A percentile compares a stretch with the other conserved stretches of the same genome.
phyloP scores from a whole-genome alignment of 208 protist genomes.

The Dictyostelium gargantuum region DNA sequence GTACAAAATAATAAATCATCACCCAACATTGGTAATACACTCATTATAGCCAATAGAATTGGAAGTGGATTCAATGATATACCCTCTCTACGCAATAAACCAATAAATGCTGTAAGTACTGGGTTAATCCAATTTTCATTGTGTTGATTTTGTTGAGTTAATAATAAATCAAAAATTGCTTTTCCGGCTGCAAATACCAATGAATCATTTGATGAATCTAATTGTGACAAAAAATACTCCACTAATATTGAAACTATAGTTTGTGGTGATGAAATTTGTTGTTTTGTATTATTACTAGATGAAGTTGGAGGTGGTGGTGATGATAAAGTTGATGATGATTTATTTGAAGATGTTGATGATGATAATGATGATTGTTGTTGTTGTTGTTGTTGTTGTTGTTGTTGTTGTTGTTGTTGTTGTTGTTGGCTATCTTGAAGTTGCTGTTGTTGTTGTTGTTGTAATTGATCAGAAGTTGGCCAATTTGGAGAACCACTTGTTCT shows the following conservation, averaged over 20 bases:
- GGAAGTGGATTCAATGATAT: conserved; percentile 28
- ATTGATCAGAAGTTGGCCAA: not conserved
- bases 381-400: not conserved
- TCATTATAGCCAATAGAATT: conserved; percentile 33
- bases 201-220: conserved; percentile 1
- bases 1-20: conserved; percentile 39
- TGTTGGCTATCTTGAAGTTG: no score
- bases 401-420: not conserved
- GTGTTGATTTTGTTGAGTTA: conserved; percentile 52
- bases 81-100: conserved; percentile 18
- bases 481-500: not conserved
- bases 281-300: not conserved
- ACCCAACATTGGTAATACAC: conserved; percentile 37
- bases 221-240: not conserved
- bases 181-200: conserved; percentile 37
- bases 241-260: conserved; percentile 20
- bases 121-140: conserved; percentile 52
- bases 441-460: no score
- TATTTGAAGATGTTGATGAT: not conserved
- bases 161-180: conserved; percentile 17
- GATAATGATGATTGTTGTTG: not conserved
- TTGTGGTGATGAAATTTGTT: conserved; percentile 7
- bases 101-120: conserved; percentile 28
- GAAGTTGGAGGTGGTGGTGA: not conserved
- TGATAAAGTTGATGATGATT: not conserved